phyloP scores from a whole-genome alignment of 2,329 filamentous ascomycete genomes.

The Thelonectria discophora region DNA sequence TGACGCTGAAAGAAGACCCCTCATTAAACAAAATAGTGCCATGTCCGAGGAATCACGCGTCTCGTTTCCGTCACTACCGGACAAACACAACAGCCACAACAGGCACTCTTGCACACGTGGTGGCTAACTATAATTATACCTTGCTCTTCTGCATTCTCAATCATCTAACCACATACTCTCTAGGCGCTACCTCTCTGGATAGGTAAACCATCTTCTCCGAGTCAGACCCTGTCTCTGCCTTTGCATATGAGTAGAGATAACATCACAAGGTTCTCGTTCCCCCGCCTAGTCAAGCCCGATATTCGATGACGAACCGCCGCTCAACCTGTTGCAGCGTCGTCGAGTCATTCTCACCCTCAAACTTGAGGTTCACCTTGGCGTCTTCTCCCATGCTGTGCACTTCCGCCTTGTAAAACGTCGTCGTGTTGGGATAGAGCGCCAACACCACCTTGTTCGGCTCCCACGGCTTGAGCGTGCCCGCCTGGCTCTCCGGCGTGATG shows the following conservation, averaged over 20 bases:
- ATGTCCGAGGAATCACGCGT: background rate
- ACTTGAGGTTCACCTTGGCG: conserved; percentile 71
- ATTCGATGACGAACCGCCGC: conserved; percentile 79
- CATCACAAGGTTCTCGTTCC: background rate
- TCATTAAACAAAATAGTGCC: background rate
- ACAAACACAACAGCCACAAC: no score
- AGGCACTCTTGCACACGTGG: no score
- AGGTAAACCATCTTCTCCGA: background rate
- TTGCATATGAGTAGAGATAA: no score
- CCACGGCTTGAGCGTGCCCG: conserved; percentile 64
- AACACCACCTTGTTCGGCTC: conserved; percentile 77
- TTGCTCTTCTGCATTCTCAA: no score
- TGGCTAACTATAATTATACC: no score
- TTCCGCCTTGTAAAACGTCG: conserved; percentile 85
- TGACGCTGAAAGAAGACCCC: background rate
- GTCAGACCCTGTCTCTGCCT: background rate
- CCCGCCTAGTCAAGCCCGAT: conserved; percentile 53
- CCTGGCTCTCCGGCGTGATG: conserved; percentile 67
- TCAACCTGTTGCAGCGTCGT: conserved; percentile 80
- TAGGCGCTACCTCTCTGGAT: no score
- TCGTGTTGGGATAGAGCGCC: conserved; percentile 83
- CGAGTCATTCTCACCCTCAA: conserved; percentile 80
- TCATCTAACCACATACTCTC: no score
- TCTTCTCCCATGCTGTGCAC: conserved; percentile 74
- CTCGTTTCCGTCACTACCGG: background rate